A percentile compares a stretch with the other conserved stretches of the same genome.
These are phyloP conservation scores for Myriosclerotinia duriaeana DNA, from an alignment of 2,329 filamentous ascomycete genomes.

Conservation along the genomic window DNA sequence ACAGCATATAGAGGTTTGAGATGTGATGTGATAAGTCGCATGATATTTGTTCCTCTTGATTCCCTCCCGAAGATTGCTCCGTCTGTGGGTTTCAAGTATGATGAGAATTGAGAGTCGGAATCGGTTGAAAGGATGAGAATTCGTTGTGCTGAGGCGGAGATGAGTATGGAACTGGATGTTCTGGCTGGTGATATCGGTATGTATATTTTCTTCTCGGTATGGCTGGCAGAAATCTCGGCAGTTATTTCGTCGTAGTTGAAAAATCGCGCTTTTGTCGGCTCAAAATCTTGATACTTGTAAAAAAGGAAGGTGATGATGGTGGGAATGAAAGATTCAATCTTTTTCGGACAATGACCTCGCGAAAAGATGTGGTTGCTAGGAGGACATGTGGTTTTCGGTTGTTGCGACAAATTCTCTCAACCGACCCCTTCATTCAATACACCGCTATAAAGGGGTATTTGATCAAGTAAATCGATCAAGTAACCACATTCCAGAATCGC, in stretches of 20 bases:
- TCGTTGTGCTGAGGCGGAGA: background rate
- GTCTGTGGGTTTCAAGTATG: background rate
- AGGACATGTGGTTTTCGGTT: background rate
- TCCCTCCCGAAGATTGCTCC: background rate
- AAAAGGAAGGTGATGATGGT: background rate
- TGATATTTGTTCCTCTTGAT: slow-evolving; percentile 10
- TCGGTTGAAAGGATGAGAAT: slow-evolving; percentile 3
- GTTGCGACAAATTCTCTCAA: background rate
- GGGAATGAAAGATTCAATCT: background rate
- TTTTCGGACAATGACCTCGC: background rate
- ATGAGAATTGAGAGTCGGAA: background rate
- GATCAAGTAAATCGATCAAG: background rate
- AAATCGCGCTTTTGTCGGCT: background rate
- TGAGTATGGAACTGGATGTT: background rate
- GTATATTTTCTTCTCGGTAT: slow-evolving; percentile 7
- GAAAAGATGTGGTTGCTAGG: background rate
- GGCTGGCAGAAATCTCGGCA: background rate
- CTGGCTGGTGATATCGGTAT: background rate
- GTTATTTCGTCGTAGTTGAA: background rate
- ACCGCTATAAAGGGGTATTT: slow-evolving; percentile 1
- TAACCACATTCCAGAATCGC: background rate
- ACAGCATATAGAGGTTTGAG: slow-evolving; percentile 13
- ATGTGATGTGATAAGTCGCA: slow-evolving; percentile 13
- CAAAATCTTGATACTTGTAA: background rate
- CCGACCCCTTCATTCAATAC: slow-evolving; percentile 1